Evolutionary conservation across 345 rosid genomes (phyloP).

Genomic region (Microthlaspi erraticum): DNA sequence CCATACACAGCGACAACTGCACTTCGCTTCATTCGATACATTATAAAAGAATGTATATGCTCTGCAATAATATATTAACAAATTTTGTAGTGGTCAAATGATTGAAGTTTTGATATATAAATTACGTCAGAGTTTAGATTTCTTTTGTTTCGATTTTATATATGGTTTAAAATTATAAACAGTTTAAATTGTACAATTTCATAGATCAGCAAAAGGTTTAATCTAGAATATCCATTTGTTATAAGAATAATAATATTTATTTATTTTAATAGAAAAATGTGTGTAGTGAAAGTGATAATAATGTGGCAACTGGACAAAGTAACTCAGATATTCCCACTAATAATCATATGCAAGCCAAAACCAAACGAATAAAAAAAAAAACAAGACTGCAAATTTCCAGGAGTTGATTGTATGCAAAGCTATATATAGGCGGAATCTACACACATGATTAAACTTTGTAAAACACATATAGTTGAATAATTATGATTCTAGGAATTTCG

Average conservation of each 20-base stretch:
- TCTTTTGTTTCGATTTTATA: not conserved
- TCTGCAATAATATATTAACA: constrained; percentile 6
- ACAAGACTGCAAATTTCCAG: not conserved
- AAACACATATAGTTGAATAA: not conserved
- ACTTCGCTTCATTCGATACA: constrained; percentile 36
- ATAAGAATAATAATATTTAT: not conserved
- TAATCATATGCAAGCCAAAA: constrained; percentile 27
- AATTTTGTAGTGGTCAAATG: not conserved
- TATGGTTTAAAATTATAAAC: not conserved
- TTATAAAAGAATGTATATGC: constrained; percentile 4
- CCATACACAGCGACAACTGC: constrained; percentile 29
- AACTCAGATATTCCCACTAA: constrained; percentile 23
- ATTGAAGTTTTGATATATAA: not conserved
- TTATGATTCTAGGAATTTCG: not conserved
- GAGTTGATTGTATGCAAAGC: constrained; percentile 1
- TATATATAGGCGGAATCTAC: not conserved
- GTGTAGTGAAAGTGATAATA: constrained; percentile 16
- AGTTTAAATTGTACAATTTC: not conserved
- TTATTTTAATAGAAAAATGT: not conserved
- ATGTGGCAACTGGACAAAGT: constrained; percentile 16
- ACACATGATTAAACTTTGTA: not conserved
- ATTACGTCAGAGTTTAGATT: not conserved
- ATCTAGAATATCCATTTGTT: not conserved
- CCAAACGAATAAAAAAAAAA: not conserved
- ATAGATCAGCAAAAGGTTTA: not conserved